phyloP scores from a whole-genome alignment of 163 green algal genomes.

The Prototheca wickerhamii region DNA sequence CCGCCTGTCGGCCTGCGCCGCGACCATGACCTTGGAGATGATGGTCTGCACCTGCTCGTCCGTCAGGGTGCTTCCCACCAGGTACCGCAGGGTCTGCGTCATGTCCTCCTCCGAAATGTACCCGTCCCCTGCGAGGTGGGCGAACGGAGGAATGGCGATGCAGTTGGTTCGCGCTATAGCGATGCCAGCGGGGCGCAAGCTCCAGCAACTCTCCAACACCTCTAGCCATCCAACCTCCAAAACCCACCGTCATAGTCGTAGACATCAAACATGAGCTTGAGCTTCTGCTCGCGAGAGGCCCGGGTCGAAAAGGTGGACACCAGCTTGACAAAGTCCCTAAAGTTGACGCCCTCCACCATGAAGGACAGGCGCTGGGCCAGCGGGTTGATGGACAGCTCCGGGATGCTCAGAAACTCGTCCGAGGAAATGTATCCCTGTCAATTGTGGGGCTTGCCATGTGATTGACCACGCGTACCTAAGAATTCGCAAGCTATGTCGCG shows the following conservation, averaged over 20 bases:
- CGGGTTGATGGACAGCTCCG: slow-evolving; percentile 94
- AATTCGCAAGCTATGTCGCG: not conserved
- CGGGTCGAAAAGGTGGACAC: slow-evolving; percentile 66
- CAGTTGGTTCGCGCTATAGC: too few relatives aligned
- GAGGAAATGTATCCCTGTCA: slow-evolving; percentile 82
- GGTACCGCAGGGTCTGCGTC: slow-evolving; percentile 70
- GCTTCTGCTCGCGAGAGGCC: slow-evolving; percentile 60
- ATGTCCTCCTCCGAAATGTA: slow-evolving; percentile 67
- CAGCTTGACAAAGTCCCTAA: slow-evolving; percentile 79
- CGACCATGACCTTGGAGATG: slow-evolving; percentile 6
- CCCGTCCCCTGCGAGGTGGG: slow-evolving; percentile 38
- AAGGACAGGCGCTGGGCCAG: slow-evolving; percentile 66
- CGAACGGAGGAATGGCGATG: not conserved
- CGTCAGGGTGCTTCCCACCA: slow-evolving; percentile 62
- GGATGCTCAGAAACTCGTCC: slow-evolving; percentile 86
- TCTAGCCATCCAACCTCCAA: not conserved
- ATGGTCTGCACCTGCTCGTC: slow-evolving; percentile 23
- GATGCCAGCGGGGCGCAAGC: not conserved
- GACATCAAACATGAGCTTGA: slow-evolving; percentile 70
- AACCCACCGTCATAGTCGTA: slow-evolving; percentile 79
- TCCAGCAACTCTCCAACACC: not conserved
- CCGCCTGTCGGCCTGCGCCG: not conserved
- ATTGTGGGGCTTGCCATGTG: too few relatives aligned
- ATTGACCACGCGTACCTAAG: not conserved
- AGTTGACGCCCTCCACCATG: slow-evolving; percentile 86